These are phyloP conservation scores for Cicer bijugum DNA, from an alignment of 306 rosid genomes.

Conservation along the genomic window DNA sequence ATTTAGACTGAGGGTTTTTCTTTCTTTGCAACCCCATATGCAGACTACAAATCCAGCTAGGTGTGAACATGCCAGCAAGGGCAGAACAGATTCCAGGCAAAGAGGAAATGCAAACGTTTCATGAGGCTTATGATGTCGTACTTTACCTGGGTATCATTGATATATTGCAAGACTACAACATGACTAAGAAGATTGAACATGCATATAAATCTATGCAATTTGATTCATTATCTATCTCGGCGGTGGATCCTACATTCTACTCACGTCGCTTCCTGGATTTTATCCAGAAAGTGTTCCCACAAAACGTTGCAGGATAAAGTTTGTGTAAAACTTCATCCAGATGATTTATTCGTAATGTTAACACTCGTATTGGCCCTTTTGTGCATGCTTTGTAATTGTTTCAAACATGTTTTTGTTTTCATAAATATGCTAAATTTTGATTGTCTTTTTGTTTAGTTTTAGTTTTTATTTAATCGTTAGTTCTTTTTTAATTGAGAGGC, in stretches of 20 bases:
- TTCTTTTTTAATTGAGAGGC: no score
- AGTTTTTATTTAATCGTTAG: neutral
- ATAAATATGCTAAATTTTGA: neutral
- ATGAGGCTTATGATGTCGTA: conserved; percentile 84
- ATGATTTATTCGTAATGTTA: conserved; percentile 18
- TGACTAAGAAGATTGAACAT: conserved; percentile 90
- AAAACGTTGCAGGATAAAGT: conserved; percentile 52
- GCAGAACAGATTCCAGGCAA: conserved; percentile 84
- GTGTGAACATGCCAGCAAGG: conserved; percentile 98
- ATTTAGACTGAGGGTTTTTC: conserved; percentile 26
- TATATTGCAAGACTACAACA: conserved; percentile 90
- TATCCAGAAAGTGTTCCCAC: conserved; percentile 84
- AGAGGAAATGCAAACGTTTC: conserved; percentile 66
- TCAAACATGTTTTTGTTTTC: neutral
- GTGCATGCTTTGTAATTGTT: conserved; percentile 36
- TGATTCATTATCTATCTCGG: conserved; percentile 88
- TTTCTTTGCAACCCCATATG: conserved; percentile 25
- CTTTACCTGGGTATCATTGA: conserved; percentile 94
- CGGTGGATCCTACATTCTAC: conserved; percentile 92
- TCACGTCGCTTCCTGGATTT: conserved; percentile 90
- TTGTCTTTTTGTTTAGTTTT: neutral
- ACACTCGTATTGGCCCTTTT: conserved; percentile 32
- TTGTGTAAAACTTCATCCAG: conserved; percentile 16
- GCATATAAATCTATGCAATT: conserved; percentile 88
- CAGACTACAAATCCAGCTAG: conserved; percentile 98